Conservation (phyloP, 352 stramenopile species). For the Aphanomyces euteiches region DNA sequence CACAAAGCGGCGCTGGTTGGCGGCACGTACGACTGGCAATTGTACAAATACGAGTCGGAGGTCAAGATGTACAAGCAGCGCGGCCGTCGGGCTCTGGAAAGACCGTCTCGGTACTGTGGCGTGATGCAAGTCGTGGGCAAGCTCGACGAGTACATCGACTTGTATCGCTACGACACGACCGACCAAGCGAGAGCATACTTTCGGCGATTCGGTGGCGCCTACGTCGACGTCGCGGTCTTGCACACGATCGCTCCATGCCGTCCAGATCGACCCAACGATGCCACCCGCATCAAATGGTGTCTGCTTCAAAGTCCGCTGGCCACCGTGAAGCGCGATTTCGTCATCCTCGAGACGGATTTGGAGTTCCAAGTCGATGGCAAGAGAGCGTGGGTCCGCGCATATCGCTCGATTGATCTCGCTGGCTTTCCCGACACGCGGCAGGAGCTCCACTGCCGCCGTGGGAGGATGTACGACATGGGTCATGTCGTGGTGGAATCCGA, state of each 20-base stretch:
- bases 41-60: neutral
- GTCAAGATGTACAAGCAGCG: neutral
- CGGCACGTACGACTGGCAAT: neutral
- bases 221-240: neutral
- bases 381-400: neutral
- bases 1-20: too few relatives aligned
- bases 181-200: neutral
- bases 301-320: neutral
- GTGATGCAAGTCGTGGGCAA: neutral
- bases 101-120: neutral
- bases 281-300: slow-evolving; percentile 1
- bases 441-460: neutral
- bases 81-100: neutral
- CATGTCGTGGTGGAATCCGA: slow-evolving; percentile 5
- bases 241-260: slow-evolving; percentile 1
- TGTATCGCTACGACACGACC: slow-evolving; percentile 1
- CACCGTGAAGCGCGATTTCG: neutral
- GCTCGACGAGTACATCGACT: slow-evolving; percentile 5
- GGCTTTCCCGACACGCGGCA: neutral
- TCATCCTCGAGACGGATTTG: neutral
- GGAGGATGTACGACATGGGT: neutral
- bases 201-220: neutral
- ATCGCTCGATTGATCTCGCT: neutral
- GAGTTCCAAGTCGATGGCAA: neutral
- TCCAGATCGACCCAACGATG: neutral